Percentiles rank a stretch among this genome's conserved stretches.
phyloP scores from a whole-genome alignment of 2,329 filamentous ascomycete species.

The Cladosporium sp. region DNA sequence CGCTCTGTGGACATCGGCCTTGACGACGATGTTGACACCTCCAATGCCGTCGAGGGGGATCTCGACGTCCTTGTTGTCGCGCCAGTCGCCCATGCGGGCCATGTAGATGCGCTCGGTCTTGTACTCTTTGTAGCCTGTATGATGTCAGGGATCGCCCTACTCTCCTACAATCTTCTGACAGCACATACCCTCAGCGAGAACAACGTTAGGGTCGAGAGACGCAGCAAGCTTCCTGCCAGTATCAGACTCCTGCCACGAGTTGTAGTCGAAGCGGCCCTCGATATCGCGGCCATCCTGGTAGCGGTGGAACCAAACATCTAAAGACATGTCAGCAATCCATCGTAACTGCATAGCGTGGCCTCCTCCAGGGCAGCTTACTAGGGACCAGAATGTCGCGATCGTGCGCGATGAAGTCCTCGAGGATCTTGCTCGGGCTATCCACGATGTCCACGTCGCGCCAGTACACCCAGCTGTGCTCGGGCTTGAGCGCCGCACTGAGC shows the following conservation, averaged over 20 bases:
- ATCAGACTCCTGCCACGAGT: constrained; percentile 94
- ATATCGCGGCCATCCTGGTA: constrained; percentile 74
- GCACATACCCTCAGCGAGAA: constrained; percentile 74
- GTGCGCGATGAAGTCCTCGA: constrained; percentile 93
- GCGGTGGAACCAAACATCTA: constrained; percentile 96
- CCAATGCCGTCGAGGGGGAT: constrained; percentile 91
- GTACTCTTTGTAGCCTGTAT: constrained; percentile 79
- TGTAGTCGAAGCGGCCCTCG: constrained; percentile 97
- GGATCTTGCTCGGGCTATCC: constrained; percentile 76
- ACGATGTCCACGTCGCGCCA: constrained; percentile 97
- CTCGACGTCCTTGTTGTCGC: constrained; percentile 84
- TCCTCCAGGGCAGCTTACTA: constrained; percentile 60
- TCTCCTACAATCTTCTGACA: background rate
- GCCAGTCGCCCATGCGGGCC: constrained; percentile 86
- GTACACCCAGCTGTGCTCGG: constrained; percentile 96
- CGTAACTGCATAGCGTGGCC: background rate
- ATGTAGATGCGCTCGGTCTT: constrained; percentile 86
- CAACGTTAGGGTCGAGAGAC: constrained; percentile 67
- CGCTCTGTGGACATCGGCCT: constrained; percentile 93
- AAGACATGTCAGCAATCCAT: background rate
- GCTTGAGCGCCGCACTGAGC: constrained; percentile 73
- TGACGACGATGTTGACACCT: constrained; percentile 94
- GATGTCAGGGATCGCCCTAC: background rate
- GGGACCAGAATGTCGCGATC: constrained; percentile 90
- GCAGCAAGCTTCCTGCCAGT: constrained; percentile 70